Evolutionary conservation across 2,329 filamentous ascomycete genomes (phyloP), one percentile per base, ranked within the genome.

Genomic region (Penicillium sp.): DNA sequence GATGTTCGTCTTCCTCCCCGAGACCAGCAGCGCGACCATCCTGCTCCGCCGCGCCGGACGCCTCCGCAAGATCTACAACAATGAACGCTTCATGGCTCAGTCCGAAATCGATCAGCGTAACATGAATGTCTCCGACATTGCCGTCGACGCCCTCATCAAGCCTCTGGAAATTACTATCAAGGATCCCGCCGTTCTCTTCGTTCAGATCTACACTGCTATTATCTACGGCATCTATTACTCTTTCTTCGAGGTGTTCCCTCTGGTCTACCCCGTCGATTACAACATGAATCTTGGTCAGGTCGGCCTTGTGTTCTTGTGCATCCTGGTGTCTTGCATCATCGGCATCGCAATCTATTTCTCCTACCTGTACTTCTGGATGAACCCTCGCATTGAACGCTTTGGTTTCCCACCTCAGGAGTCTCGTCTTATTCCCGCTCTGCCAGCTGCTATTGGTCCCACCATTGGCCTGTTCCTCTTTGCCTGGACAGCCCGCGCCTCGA

Each of bases 191-290:
- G 83, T 90, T 1, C 74, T 85, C 9, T 89, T 89, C 73, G 84
- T 87, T 0, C 85, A 88, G 70, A 62, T 89, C 49, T 90, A 89
- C 75, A 86, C 84, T 3, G 84, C 85, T 57, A 83, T 89, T 67
- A 83, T 87, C 68, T 90, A 79, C 62, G 76, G 74, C 49, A 78
- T 78, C 33, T 79, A 80, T 62, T 84, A 84, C 66, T 80, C 79
- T 55, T 90, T 85, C 76, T 90, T 90, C 73, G 88, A 89, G 71
- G 85, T 85, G 35, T 89, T 90, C 75, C 87, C 87, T 3, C 78
- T 88, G 15, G 86, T 89, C 59, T 90, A 88, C 72, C 81, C 82
- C 2, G 80, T 80, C 42, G 78, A 83, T 69, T 90, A 90, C 75
- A 74, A 78, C 70, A 88, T 90, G 82, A 83, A 80, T 61, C 75